These are phyloP conservation scores for Spergularia bocconei DNA, from an alignment of 148 eudicot species.

Conservation along the genomic window DNA sequence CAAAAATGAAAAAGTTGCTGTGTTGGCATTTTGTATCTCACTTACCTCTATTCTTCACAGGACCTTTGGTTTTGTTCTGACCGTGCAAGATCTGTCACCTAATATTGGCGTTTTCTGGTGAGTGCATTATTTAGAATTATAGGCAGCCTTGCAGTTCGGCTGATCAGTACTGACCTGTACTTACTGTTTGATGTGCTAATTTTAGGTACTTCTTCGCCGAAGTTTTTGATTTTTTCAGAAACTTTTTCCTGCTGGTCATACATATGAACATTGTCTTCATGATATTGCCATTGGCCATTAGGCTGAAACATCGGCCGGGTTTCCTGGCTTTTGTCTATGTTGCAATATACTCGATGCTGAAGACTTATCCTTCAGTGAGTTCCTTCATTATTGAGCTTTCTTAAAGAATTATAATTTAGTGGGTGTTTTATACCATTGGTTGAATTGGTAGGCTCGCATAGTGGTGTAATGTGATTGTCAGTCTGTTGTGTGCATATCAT, in stretches of 20 bases:
- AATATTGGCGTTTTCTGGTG: slow-evolving; percentile 93
- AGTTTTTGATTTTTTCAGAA: slow-evolving; percentile 93
- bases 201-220: slow-evolving; percentile 99
- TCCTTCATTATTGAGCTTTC: not conserved
- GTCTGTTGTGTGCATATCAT: not conserved
- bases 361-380: slow-evolving; percentile 97
- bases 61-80: slow-evolving; percentile 87
- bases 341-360: slow-evolving; percentile 86
- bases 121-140: slow-evolving; percentile 26
- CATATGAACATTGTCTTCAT: slow-evolving; percentile 87
- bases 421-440: not conserved
- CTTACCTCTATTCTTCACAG: slow-evolving; percentile 41
- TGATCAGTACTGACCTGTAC: slow-evolving; percentile 9
- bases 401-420: not conserved
- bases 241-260: slow-evolving; percentile 84
- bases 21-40: slow-evolving; percentile 6
- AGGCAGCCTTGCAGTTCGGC: not conserved
- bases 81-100: slow-evolving; percentile 90
- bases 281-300: slow-evolving; percentile 88
- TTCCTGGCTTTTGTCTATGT: slow-evolving; percentile 84
- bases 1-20: not conserved
- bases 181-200: slow-evolving; percentile 25
- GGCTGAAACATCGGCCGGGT: slow-evolving; percentile 85
- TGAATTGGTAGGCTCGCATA: not conserved
- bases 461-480: not conserved